Percentiles rank a stretch among this genome's conserved stretches.
phyloP scores from a whole-genome alignment of 2,329 filamentous ascomycete genomes.

The Ascochyta rabiei region DNA sequence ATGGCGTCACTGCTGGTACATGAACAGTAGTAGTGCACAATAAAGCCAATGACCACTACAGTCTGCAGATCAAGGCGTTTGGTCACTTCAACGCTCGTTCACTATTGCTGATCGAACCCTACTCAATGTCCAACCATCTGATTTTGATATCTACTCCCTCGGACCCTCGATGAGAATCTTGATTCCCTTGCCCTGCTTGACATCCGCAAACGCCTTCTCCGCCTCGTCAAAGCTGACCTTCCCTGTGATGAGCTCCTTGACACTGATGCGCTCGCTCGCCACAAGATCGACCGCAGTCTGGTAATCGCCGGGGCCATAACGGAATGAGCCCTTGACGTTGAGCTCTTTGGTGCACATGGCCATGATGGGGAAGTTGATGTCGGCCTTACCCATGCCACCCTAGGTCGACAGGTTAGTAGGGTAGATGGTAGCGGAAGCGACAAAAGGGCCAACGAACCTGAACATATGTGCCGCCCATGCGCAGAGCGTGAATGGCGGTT shows the following conservation, averaged over 20 bases:
- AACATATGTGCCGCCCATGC: conserved; percentile 56
- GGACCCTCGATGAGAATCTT: conserved; percentile 62
- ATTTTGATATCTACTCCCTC: conserved; percentile 23
- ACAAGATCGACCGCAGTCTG: conserved; percentile 81
- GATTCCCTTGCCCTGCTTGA: conserved; percentile 81
- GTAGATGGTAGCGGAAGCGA: neutral
- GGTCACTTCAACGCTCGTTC: too few relatives aligned
- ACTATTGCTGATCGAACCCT: too few relatives aligned
- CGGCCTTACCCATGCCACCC: conserved; percentile 81
- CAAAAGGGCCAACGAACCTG: conserved; percentile 37
- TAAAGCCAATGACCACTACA: too few relatives aligned
- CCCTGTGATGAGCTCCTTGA: conserved; percentile 79
- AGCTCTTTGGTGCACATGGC: conserved; percentile 88
- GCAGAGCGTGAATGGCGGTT: conserved; percentile 56
- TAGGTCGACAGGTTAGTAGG: conserved; percentile 9
- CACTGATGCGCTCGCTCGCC: conserved; percentile 69
- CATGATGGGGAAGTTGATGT: conserved; percentile 92
- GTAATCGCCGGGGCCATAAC: conserved; percentile 89
- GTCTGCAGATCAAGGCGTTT: too few relatives aligned
- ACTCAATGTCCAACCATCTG: too few relatives aligned
- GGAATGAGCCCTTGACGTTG: conserved; percentile 84
- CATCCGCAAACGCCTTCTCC: conserved; percentile 84
- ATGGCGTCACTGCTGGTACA: too few relatives aligned
- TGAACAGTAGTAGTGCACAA: too few relatives aligned
- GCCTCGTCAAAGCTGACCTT: conserved; percentile 81